Evolutionary conservation across 1,139 yeast species (phyloP).

Genomic region (Maudiozyma humilis): DNA sequence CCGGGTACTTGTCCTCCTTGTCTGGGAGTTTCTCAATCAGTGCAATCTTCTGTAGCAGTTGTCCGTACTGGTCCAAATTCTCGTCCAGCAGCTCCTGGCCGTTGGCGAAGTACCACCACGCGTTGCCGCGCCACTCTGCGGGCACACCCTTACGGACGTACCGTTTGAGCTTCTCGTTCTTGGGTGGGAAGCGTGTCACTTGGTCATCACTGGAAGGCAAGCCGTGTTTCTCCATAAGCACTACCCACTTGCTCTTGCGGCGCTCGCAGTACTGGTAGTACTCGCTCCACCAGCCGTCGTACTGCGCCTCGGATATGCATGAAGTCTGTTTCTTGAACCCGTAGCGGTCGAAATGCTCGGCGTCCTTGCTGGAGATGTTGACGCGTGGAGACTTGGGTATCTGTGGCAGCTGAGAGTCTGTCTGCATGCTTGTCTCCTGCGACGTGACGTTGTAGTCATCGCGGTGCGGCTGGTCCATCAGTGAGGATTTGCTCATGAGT

Average conservation of each 20-base stretch:
- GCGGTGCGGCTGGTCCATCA: neutral
- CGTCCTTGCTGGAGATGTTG: constrained; percentile 18
- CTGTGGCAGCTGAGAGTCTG: neutral
- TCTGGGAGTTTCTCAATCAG: constrained; percentile 10
- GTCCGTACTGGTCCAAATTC: constrained; percentile 65
- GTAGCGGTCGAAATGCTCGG: constrained; percentile 53
- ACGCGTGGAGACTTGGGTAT: constrained; percentile 1
- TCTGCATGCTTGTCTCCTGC: neutral
- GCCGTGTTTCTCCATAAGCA: constrained; percentile 60
- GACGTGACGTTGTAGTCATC: neutral
- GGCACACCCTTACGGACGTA: constrained; percentile 88
- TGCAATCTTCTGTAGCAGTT: constrained; percentile 41
- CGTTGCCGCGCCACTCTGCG: constrained; percentile 93
- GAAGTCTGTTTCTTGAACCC: constrained; percentile 72
- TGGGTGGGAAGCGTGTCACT: constrained; percentile 61
- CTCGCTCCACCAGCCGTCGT: constrained; percentile 63
- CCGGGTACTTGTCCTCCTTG: constrained; percentile 38
- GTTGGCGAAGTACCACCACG: constrained; percentile 96
- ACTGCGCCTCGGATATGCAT: constrained; percentile 44
- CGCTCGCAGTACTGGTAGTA: constrained; percentile 54
- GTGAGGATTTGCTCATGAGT: neutral
- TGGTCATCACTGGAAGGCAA: constrained; percentile 36
- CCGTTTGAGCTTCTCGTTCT: constrained; percentile 72
- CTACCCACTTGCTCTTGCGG: constrained; percentile 69
- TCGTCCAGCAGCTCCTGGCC: constrained; percentile 68